A percentile compares a stretch with the other conserved stretches of the same genome.
Conservation (phyloP, 2,329 filamentous ascomycete genomes). For the Aspergillus brunneoviolaceus region DNA sequence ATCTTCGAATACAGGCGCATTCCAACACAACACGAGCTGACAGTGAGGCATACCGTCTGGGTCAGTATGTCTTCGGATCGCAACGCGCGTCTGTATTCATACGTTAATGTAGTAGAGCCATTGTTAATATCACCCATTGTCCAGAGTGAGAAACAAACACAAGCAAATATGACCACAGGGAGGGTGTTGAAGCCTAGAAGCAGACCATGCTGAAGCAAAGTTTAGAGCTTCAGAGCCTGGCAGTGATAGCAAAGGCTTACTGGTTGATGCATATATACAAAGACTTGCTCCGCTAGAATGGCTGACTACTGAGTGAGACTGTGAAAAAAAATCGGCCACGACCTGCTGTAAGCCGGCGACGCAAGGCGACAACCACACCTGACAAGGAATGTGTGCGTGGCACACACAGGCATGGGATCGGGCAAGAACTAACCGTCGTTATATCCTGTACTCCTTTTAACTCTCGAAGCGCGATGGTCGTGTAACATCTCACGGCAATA, state of each 20-base stretch:
- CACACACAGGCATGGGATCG: background rate
- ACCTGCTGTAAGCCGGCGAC: background rate
- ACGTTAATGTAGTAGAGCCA: background rate
- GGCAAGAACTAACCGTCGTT: background rate
- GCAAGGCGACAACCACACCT: background rate
- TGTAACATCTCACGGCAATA: background rate
- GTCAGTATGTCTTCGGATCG: slow-evolving; percentile 21
- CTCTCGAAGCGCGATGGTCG: background rate
- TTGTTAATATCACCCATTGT: background rate
- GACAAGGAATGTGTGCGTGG: background rate
- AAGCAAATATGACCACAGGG: background rate
- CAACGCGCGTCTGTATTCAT: slow-evolving; percentile 13
- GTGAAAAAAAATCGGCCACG: background rate
- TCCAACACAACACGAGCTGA: slow-evolving; percentile 20
- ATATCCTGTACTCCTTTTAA: background rate
- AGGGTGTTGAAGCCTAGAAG: background rate
- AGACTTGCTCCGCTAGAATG: background rate
- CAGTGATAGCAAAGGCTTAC: background rate
- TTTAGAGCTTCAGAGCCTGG: background rate
- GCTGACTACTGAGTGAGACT: background rate
- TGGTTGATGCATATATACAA: background rate
- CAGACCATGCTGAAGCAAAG: background rate
- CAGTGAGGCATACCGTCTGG: slow-evolving; percentile 17
- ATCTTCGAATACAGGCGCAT: slow-evolving; percentile 29
- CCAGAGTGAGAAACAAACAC: background rate